phyloP scores from a whole-genome alignment of 2,329 filamentous ascomycete species.

The Arthrobotrys conoides region DNA sequence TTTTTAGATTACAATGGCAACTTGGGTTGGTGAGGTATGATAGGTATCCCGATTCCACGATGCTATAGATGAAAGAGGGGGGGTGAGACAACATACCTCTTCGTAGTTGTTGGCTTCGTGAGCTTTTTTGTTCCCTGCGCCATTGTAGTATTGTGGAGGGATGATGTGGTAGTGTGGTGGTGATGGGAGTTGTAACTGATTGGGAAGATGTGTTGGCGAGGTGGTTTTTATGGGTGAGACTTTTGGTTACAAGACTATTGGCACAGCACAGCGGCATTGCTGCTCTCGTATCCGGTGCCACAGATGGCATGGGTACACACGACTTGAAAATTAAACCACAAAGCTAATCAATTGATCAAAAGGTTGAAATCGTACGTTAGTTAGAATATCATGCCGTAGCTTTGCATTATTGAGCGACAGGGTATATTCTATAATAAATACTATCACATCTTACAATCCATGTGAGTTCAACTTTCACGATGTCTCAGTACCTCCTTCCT shows the following conservation, averaged over 20 bases:
- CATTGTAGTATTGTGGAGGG: conserved; percentile 46
- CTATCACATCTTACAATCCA: background rate
- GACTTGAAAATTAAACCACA: no score
- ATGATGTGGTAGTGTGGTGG: conserved; percentile 19
- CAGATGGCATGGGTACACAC: no score
- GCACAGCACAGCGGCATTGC: no score
- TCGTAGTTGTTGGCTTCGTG: conserved; percentile 61
- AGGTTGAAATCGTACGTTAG: background rate
- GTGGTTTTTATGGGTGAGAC: conserved; percentile 16
- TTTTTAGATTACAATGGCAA: background rate
- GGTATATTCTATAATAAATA: conserved; percentile 16
- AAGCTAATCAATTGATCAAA: no score
- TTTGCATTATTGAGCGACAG: background rate
- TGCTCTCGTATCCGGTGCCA: no score
- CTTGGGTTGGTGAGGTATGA: background rate
- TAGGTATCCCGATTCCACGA: background rate
- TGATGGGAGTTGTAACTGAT: conserved; percentile 23
- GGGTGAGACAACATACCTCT: conserved; percentile 27
- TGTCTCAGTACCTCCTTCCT: conserved; percentile 12
- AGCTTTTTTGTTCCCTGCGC: conserved; percentile 63
- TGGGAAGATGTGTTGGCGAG: conserved; percentile 17
- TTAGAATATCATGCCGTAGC: background rate
- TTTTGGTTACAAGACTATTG: no score
- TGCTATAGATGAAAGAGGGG: background rate
- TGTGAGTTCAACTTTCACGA: background rate